phyloP scores from a whole-genome alignment of 1,284 basidiomycete genomes.

The Porodaedalea pini region DNA sequence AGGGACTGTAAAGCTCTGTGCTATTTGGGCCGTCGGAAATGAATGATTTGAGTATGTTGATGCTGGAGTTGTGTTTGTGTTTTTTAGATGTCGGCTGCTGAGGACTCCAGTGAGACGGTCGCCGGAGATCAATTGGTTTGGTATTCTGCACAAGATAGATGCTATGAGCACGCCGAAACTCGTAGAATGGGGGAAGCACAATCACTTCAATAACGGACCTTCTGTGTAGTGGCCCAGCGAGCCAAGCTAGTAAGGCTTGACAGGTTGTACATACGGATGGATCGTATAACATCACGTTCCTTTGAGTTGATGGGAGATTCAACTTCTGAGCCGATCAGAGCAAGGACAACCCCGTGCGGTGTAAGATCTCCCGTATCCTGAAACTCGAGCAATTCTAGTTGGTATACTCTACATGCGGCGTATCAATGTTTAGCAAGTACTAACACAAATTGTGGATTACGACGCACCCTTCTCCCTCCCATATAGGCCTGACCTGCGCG shows the following conservation, averaged over 20 bases:
- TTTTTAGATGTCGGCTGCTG: constrained; percentile 51
- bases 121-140: constrained; percentile 56
- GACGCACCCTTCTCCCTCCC: constrained; percentile 71
- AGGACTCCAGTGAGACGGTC: constrained; percentile 47
- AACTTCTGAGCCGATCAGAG: constrained; percentile 60
- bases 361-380: constrained; percentile 56
- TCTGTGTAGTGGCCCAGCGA: constrained; percentile 65
- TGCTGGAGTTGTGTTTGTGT: constrained; percentile 51
- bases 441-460: background rate
- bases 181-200: background rate
- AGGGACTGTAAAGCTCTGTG: constrained; percentile 28
- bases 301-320: constrained; percentile 43
- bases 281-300: constrained; percentile 50
- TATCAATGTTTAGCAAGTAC: constrained; percentile 17
- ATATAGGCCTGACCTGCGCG: constrained; percentile 60
- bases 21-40: constrained; percentile 44
- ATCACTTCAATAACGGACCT: constrained; percentile 38
- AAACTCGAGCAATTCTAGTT: constrained; percentile 70
- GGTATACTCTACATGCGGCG: constrained; percentile 51
- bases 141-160: constrained; percentile 42
- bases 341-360: constrained; percentile 70
- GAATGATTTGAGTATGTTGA: constrained; percentile 55
- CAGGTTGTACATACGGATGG: constrained; percentile 76
- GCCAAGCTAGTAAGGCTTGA: constrained; percentile 68
- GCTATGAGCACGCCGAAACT: constrained; percentile 15